Evolutionary conservation across 1,139 yeast species (phyloP), one percentile per base, ranked within the genome.

Genomic region (Debaryomyces nepalensis): DNA sequence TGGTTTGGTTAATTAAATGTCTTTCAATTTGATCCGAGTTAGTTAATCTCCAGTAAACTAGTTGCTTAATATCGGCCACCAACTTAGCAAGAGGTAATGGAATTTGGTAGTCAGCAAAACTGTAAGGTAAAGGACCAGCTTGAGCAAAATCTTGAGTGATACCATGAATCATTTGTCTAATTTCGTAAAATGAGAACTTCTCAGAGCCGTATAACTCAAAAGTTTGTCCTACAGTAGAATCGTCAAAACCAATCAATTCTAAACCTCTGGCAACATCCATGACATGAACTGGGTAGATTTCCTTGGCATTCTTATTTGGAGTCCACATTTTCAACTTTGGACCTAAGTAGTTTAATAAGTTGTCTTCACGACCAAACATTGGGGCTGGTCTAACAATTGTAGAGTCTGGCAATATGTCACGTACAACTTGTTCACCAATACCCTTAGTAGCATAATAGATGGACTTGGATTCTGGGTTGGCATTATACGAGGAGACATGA

Each of bases 331-430:
- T 75, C 53, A 76, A 71, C 55, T 77, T 66, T 39, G 80, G 78
- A 9, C 81, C 74, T 60, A 87, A 71, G 59, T 76, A 76, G 67
- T 82, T 84, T 56, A 88, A 73, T 60, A 88, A 81, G 51, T 77
- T 72, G 62, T 87, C 93, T 60, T 84, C 87, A 60, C 84, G 75
- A 32, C 95, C 95, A 59, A 68, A 88, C 80, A 87, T 77, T 48
- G 87, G 89, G 15, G 87, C 82, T 9, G 96, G 96, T 64, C 96
- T 82, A 33, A 88, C 95, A 58, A 88, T 87, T 26, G 96, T 88
- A 38, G 88, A 75, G 54, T 82, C 87, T 24, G 96, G 95, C 44
- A 79, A 64, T 41, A 78, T 77, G 39, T 81, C 87, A 50, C 77
- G 73, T 31, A 84, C 95, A 23, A 77, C 77, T 58, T 79, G 75